Conservation (phyloP, 768 basidiomycete genomes). For the Naganishia onofrii region DNA sequence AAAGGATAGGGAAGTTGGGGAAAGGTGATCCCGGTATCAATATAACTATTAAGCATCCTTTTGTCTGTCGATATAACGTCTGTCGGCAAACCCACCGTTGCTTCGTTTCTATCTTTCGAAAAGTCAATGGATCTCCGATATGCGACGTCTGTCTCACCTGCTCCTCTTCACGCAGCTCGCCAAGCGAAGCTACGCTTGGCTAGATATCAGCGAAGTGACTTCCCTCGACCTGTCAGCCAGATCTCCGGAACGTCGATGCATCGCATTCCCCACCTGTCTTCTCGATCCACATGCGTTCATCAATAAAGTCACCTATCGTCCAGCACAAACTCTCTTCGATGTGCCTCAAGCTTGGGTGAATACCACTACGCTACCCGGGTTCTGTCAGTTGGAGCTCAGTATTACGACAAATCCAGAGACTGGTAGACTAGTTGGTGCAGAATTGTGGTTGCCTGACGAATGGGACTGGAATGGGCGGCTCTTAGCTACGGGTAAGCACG, state of each 20-base stretch:
- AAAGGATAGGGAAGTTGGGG: too few species aligned
- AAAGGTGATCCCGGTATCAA: too few species aligned
- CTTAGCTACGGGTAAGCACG: neutral
- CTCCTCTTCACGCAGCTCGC: too few species aligned
- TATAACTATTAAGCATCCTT: too few species aligned
- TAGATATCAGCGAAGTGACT: neutral
- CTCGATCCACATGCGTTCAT: neutral
- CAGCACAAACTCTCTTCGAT: neutral
- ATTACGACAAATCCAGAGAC: neutral
- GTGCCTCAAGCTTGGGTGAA: neutral
- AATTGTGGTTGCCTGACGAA: neutral
- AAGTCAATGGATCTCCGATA: too few species aligned
- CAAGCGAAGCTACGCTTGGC: neutral
- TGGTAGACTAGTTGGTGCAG: neutral
- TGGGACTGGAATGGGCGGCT: neutral
- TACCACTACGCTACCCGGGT: neutral
- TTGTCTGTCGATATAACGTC: too few species aligned
- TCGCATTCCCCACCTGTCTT: neutral
- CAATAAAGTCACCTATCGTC: neutral
- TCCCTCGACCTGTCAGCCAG: neutral
- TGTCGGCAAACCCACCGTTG: too few species aligned
- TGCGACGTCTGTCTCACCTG: too few species aligned
- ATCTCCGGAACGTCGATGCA: neutral
- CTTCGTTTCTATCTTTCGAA: too few species aligned
- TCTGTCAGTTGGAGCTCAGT: neutral